Conservation (phyloP, 768 basidiomycete genomes). For the Filobasidium wieringae region DNA sequence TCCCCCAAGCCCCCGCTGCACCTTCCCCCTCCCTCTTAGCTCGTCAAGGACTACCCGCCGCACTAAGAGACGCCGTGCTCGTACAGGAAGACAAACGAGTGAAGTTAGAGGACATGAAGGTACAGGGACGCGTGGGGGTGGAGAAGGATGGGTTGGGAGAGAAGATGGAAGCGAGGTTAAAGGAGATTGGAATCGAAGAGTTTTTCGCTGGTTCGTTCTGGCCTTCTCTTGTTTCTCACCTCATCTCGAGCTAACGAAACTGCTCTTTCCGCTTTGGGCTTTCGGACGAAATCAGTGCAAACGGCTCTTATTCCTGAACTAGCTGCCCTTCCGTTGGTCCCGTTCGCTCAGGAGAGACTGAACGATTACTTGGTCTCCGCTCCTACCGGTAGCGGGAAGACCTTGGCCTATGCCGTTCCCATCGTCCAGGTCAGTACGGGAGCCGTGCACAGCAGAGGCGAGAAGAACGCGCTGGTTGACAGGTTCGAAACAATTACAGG, state of each 20-base stretch:
- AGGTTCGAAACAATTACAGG: constrained; percentile 42
- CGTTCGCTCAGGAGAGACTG: constrained; percentile 55
- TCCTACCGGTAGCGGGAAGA: constrained; percentile 96
- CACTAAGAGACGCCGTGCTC: constrained; percentile 32
- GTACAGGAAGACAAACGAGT: constrained; percentile 26
- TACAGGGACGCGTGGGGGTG: neutral
- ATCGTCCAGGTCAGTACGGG: constrained; percentile 59
- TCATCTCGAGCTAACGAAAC: neutral
- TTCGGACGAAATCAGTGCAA: constrained; percentile 68
- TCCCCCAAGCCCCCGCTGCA: constrained; percentile 27
- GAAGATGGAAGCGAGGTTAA: constrained; percentile 50
- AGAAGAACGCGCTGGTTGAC: neutral
- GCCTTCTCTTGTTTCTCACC: too few relatives aligned
- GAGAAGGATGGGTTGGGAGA: neutral
- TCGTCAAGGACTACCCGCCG: constrained; percentile 33
- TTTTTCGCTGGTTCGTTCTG: constrained; percentile 69
- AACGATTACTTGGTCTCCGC: constrained; percentile 87
- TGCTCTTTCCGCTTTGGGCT: neutral
- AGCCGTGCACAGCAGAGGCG: neutral
- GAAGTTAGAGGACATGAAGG: constrained; percentile 17
- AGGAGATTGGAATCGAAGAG: constrained; percentile 67
- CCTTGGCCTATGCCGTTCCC: constrained; percentile 86
- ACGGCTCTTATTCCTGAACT: constrained; percentile 74
- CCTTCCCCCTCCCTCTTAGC: constrained; percentile 29
- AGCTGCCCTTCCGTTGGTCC: constrained; percentile 44